Conservation (phyloP, 2,329 filamentous ascomycete genomes). For the Trichoderma harzianum region DNA sequence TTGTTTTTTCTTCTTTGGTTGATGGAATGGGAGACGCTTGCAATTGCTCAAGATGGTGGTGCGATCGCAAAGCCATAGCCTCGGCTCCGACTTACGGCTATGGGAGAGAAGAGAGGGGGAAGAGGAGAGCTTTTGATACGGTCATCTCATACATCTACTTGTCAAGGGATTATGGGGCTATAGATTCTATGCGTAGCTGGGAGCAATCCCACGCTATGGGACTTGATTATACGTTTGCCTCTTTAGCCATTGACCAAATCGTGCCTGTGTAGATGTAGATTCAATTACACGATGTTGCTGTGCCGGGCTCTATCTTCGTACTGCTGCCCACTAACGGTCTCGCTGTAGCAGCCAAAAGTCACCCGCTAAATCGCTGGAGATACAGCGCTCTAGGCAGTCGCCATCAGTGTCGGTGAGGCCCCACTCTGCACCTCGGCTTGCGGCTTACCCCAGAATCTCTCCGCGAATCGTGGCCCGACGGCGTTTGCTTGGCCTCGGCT, state of each 20-base stretch:
- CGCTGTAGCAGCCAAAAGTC: not conserved
- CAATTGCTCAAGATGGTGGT: not conserved
- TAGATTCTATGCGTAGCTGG: slow-evolving; percentile 18
- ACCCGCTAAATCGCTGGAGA: not conserved
- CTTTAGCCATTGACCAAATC: not conserved
- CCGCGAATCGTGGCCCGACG: slow-evolving; percentile 7
- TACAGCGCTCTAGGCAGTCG: not conserved
- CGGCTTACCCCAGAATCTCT: slow-evolving; percentile 19
- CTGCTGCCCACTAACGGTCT: not conserved
- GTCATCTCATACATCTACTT: slow-evolving; percentile 3
- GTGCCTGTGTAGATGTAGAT: not conserved
- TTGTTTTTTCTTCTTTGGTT: not conserved
- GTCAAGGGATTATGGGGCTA: slow-evolving; percentile 2
- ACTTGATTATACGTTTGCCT: not conserved
- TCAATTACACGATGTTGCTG: not conserved
- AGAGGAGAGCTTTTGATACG: not conserved
- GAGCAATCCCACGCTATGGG: slow-evolving; percentile 15
- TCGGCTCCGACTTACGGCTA: slow-evolving; percentile 7
- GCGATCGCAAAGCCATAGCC: not conserved
- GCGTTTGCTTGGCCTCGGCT: slow-evolving; percentile 12
- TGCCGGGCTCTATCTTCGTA: not conserved
- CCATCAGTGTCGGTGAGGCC: slow-evolving; percentile 1
- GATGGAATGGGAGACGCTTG: not conserved
- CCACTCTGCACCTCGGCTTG: slow-evolving; percentile 19
- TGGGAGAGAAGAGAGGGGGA: not conserved